A percentile compares a stretch with the other conserved stretches of the same genome.
Conservation (phyloP, 2,329 filamentous ascomycete genomes). For the Cercospora brassicicola region DNA sequence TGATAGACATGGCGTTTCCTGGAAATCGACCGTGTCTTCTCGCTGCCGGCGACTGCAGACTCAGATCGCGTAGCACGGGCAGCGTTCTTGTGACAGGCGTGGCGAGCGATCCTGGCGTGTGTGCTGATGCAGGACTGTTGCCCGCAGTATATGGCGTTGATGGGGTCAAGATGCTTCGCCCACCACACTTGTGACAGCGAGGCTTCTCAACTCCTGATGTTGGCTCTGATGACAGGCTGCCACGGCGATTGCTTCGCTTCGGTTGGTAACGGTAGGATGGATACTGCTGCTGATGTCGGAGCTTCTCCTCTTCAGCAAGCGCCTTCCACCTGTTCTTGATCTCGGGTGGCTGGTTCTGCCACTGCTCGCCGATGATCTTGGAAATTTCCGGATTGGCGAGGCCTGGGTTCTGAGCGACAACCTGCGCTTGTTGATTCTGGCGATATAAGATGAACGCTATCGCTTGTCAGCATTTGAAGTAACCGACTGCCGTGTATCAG, state of each 20-base stretch:
- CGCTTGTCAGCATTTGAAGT: slow-evolving; percentile 32
- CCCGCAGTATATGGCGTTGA: slow-evolving; percentile 53
- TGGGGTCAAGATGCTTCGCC: slow-evolving; percentile 64
- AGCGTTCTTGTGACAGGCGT: slow-evolving; percentile 41
- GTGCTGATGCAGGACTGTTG: slow-evolving; percentile 34
- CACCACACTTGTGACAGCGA: slow-evolving; percentile 70
- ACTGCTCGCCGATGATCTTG: slow-evolving; percentile 93
- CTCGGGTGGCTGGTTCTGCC: slow-evolving; percentile 73
- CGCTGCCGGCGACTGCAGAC: slow-evolving; percentile 38
- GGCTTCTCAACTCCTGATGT: slow-evolving; percentile 42
- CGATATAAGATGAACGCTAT: slow-evolving; percentile 97
- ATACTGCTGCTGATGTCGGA: slow-evolving; percentile 82
- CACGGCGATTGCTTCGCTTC: slow-evolving; percentile 55
- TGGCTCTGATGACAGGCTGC: slow-evolving; percentile 37
- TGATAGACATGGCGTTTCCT: slow-evolving; percentile 37
- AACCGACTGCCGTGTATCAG: slow-evolving; percentile 2
- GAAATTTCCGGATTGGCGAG: slow-evolving; percentile 94
- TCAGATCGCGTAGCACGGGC: slow-evolving; percentile 39
- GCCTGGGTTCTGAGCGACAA: slow-evolving; percentile 80
- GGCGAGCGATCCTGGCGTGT: slow-evolving; percentile 34
- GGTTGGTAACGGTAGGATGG: slow-evolving; percentile 95
- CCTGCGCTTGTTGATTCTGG: slow-evolving; percentile 81
- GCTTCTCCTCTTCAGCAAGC: slow-evolving; percentile 90
- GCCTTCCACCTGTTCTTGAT: slow-evolving; percentile 84
- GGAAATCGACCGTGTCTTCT: slow-evolving; percentile 31